Percentiles rank a stretch among this genome's conserved stretches.
phyloP scores from a whole-genome alignment of 2,329 filamentous ascomycete genomes.

The Coniochaeta pulveracea region DNA sequence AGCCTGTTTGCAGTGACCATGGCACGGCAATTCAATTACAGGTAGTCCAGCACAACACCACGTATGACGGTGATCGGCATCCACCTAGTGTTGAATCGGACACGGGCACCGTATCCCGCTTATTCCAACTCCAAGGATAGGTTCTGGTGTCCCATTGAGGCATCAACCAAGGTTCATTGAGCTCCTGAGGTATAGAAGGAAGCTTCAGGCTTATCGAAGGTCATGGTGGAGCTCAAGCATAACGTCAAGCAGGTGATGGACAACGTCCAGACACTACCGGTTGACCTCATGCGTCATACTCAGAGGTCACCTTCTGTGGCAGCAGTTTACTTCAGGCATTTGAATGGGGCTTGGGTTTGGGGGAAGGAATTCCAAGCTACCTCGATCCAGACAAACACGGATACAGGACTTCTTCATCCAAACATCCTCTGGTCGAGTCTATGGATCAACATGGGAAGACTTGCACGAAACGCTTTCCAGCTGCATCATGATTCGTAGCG shows the following conservation, averaged over 20 bases:
- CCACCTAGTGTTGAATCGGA: not conserved
- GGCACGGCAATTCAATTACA: too few relatives aligned
- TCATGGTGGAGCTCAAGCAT: not conserved
- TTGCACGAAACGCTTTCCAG: too few relatives aligned
- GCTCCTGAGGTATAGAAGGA: slow-evolving; percentile 4
- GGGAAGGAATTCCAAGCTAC: not conserved
- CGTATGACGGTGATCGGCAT: too few relatives aligned
- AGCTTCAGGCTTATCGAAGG: not conserved
- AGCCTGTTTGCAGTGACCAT: too few relatives aligned
- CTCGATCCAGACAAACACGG: not conserved
- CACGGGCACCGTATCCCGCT: not conserved
- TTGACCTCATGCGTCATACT: not conserved
- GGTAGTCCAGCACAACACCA: too few relatives aligned
- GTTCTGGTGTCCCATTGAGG: not conserved
- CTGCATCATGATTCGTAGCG: too few relatives aligned
- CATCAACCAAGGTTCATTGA: slow-evolving; percentile 3
- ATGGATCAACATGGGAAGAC: slow-evolving; percentile 8
- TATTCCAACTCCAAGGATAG: not conserved
- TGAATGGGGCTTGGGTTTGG: not conserved
- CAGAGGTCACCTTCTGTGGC: not conserved
- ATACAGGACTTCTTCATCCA: not conserved
- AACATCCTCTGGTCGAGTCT: slow-evolving; percentile 6
- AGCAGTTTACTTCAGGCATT: not conserved
- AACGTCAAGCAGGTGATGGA: not conserved
- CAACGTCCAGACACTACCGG: not conserved